These are phyloP conservation scores for Pichia ethanolica DNA, from an alignment of 805 yeast species.

Conservation along the genomic window DNA sequence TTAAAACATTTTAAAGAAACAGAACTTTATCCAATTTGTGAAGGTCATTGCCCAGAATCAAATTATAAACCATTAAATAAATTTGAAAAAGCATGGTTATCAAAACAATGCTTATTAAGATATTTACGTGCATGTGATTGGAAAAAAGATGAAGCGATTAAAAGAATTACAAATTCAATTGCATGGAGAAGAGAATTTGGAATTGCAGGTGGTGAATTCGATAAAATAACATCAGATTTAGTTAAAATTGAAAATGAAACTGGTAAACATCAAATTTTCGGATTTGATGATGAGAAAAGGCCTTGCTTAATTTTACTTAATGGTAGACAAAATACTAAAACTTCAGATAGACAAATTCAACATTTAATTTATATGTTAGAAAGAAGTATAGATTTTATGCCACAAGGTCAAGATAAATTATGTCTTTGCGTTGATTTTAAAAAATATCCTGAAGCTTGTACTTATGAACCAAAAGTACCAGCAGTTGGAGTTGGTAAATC, in stretches of 20 bases:
- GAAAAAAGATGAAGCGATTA: constrained; percentile 61
- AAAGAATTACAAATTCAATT: constrained; percentile 65
- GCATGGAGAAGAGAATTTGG: constrained; percentile 96
- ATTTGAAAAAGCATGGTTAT: constrained; percentile 80
- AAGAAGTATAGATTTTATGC: constrained; percentile 89
- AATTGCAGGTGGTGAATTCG: constrained; percentile 42
- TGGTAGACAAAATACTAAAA: constrained; percentile 95
- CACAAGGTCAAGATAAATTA: constrained; percentile 88
- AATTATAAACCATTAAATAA: constrained; percentile 33
- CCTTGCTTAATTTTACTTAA: constrained; percentile 88
- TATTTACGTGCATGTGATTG: constrained; percentile 92
- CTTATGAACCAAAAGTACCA: constrained; percentile 45
- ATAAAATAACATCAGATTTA: constrained; percentile 43
- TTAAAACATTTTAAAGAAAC: constrained; percentile 50
- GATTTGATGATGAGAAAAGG: constrained; percentile 83
- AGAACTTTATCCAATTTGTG: constrained; percentile 41
- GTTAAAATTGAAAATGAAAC: constrained; percentile 71
- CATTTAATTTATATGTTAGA: constrained; percentile 91
- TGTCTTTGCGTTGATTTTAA: constrained; percentile 91
- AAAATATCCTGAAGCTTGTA: constrained; percentile 49
- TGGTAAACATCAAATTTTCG: constrained; percentile 86
- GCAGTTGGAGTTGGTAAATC: constrained; percentile 82
- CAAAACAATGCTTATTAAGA: constrained; percentile 82
- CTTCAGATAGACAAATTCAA: constrained; percentile 85
- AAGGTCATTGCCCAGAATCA: constrained; percentile 30